Base-by-base conservation (phyloP, 371 early-diverging fungal genomes). In the Syncephalastrum racemosum region DNA sequence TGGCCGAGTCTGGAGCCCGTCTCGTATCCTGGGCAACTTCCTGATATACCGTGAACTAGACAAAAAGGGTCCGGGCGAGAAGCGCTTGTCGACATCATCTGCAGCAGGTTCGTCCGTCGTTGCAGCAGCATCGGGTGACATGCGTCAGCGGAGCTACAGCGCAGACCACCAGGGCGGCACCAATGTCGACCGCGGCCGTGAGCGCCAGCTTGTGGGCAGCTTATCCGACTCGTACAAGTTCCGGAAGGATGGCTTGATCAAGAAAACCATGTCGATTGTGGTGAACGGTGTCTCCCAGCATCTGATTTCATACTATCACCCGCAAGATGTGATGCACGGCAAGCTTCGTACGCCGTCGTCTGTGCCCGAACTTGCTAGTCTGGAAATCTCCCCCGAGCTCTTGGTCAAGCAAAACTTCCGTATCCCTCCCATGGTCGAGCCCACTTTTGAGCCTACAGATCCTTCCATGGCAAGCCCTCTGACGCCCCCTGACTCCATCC, bases 241-340 rank as follows among this genome's bases (percentile, higher is more conserved):
- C 61, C 91, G 91, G 59, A 88, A 89, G 54, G 84, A 86, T 59
- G 95, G 95, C 0, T 78, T 94, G 19, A 87, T 92, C 62, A 94
- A 94, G 64, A 91, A 92, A 68, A 88, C 95, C 4, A 85, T 94
- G 79, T 92, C 92, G 12, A 84, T 92, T 50, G 84, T 86, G 31
- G 84, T 85, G 48, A 85, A 91, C 58, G 90, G 90, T 48, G 82
- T 83, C 41, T 74, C 84, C 48, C 89, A 92, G 62, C 93, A 93
- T 59, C 72, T 94, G 64, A 91, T 94, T 51, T 91, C 90, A 49
- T 94, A 94, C 59, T 92, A 92, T 66, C 79, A 85, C 43, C 85
- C 87, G 51, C 86, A 88, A 27, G 91, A 92, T 64, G 83, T 90
- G 20, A 56, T 82, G 19, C 60, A 70, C n/a, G 75, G 79, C 23